phyloP scores from a whole-genome alignment of 345 rosid genomes.

The Viola odorata region DNA sequence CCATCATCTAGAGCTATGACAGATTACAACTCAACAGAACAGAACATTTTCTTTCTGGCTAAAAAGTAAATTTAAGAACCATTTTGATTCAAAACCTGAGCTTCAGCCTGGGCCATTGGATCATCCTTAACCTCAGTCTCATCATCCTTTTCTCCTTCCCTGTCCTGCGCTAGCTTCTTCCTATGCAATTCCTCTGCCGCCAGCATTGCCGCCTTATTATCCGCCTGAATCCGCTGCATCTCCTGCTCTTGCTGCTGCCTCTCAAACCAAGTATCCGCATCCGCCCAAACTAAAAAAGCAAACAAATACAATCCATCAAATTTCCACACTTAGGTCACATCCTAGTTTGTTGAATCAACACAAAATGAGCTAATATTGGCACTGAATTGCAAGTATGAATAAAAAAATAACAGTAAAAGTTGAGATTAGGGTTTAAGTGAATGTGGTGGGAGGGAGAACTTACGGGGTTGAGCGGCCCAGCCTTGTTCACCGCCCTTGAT shows the following conservation, averaged over 20 bases:
- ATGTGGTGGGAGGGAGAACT: conserved; percentile 15
- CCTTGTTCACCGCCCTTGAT: conserved; percentile 99
- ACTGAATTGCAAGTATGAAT: not conserved
- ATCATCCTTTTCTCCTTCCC: conserved; percentile 89
- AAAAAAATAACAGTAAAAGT: not conserved
- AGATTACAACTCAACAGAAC: not conserved
- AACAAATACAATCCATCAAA: conserved; percentile 4
- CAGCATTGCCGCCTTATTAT: conserved; percentile 74
- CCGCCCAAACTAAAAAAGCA: conserved; percentile 82
- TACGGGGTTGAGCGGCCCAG: conserved; percentile 99
- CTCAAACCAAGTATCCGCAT: conserved; percentile 98
- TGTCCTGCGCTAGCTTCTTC: conserved; percentile 74
- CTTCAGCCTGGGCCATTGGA: conserved; percentile 82
- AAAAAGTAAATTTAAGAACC: conserved; percentile 7
- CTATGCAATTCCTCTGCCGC: conserved; percentile 91
- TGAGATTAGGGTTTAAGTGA: not conserved
- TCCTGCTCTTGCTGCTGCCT: conserved; percentile 93
- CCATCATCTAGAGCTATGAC: not conserved
- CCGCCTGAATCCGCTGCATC: conserved; percentile 69
- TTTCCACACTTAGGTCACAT: not conserved
- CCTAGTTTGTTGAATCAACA: too few species aligned
- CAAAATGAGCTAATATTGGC: too few species aligned
- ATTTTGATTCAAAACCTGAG: conserved; percentile 39
- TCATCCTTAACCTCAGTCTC: conserved; percentile 58
- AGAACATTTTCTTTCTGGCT: not conserved